A percentile compares a stretch with the other conserved stretches of the same genome.
These are phyloP conservation scores for Macroventuria anomochaeta DNA, from an alignment of 2,329 filamentous ascomycete genomes.

Conservation along the genomic window DNA sequence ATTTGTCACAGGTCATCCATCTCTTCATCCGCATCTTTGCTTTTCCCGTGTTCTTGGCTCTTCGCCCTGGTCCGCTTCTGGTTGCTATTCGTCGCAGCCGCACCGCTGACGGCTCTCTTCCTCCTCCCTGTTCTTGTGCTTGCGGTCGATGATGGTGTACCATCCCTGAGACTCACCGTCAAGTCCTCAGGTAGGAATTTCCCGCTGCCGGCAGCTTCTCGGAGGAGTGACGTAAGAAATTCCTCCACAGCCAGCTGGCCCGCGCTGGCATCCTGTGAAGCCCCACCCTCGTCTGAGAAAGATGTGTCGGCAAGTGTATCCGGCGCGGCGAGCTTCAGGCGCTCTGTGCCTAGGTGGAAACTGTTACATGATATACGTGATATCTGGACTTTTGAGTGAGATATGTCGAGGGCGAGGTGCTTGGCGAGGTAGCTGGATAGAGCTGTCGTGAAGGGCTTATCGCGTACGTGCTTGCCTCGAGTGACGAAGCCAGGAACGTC, in stretches of 20 bases:
- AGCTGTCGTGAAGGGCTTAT: conserved; percentile 50
- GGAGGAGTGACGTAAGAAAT: conserved; percentile 38
- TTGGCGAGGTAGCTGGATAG: conserved; percentile 47
- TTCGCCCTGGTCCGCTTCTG: conserved; percentile 36
- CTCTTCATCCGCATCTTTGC: conserved; percentile 14
- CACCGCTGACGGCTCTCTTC: conserved; percentile 39
- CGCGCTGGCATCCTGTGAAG: conserved; percentile 36
- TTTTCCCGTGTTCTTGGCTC: conserved; percentile 27
- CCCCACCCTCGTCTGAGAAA: conserved; percentile 29
- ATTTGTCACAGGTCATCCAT: conserved; percentile 15
- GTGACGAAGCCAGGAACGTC: conserved; percentile 48
- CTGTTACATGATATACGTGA: conserved; percentile 51
- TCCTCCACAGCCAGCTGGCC: conserved; percentile 43
- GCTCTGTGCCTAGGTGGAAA: conserved; percentile 50
- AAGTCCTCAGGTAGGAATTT: conserved; percentile 37
- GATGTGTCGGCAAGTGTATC: conserved; percentile 34
- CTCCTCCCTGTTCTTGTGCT: conserved; percentile 25
- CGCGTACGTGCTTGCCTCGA: conserved; percentile 28
- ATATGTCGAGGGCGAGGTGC: conserved; percentile 52
- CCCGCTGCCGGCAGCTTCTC: conserved; percentile 44
- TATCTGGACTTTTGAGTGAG: conserved; percentile 50
- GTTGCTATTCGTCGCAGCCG: conserved; percentile 24
- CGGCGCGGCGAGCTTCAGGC: conserved; percentile 48
- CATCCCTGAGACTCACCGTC: conserved; percentile 16
- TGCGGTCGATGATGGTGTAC: conserved; percentile 34